phyloP scores from a whole-genome alignment of 768 basidiomycete species.

The Dacryopinax primogenitus region DNA sequence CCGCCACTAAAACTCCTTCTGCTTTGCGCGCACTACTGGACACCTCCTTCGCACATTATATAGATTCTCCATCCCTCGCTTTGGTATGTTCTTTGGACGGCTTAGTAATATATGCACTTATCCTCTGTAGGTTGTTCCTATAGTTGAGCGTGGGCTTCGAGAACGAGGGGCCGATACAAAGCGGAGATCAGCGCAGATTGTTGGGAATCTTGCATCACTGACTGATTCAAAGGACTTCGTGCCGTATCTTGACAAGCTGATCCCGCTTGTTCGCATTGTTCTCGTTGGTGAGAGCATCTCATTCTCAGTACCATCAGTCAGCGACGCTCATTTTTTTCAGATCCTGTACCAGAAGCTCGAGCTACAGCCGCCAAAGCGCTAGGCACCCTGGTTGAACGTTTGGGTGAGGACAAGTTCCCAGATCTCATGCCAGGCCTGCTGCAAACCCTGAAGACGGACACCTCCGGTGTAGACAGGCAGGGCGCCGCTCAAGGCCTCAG shows the following conservation, averaged over 20 bases:
- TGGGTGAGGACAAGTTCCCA: slow-evolving; percentile 91
- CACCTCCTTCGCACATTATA: slow-evolving; percentile 95
- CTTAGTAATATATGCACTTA: slow-evolving; percentile 8
- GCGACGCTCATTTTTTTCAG: slow-evolving; percentile 24
- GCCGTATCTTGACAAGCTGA: slow-evolving; percentile 76
- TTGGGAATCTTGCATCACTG: slow-evolving; percentile 88
- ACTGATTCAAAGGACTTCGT: slow-evolving; percentile 87
- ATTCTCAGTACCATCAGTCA: background rate
- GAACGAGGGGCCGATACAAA: slow-evolving; percentile 91
- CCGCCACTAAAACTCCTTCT: slow-evolving; percentile 65
- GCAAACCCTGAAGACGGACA: slow-evolving; percentile 79
- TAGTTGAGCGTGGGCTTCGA: slow-evolving; percentile 81
- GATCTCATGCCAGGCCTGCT: slow-evolving; percentile 84
- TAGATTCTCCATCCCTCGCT: slow-evolving; percentile 91
- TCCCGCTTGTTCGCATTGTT: slow-evolving; percentile 84
- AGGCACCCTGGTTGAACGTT: slow-evolving; percentile 88
- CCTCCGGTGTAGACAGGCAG: slow-evolving; percentile 90
- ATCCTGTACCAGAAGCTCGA: slow-evolving; percentile 94
- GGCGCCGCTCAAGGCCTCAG: slow-evolving; percentile 95
- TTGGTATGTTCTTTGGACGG: slow-evolving; percentile 42
- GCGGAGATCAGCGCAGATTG: slow-evolving; percentile 90
- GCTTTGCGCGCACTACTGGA: slow-evolving; percentile 78
- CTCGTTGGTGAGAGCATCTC: slow-evolving; percentile 36
- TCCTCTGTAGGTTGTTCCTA: slow-evolving; percentile 64
- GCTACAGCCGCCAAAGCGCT: slow-evolving; percentile 95